Percentiles rank a stretch among this genome's conserved stretches.
phyloP scores from a whole-genome alignment of 352 stramenopile genomes.

The Aphanomyces invadans region DNA sequence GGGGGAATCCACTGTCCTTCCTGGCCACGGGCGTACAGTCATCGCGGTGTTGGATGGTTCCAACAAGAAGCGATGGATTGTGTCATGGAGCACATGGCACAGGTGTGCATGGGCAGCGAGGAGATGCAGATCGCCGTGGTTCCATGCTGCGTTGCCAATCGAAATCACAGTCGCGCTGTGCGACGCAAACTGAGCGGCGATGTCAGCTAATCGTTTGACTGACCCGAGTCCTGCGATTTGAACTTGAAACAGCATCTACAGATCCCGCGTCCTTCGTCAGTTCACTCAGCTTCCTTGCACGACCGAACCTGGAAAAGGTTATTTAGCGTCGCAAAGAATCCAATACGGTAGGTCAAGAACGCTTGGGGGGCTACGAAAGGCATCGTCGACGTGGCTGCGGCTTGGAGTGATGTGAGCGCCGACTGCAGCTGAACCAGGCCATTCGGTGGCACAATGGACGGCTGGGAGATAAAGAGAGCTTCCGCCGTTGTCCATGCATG shows the following conservation, averaged over 20 bases:
- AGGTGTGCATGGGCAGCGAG: not conserved
- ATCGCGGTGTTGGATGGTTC: not conserved
- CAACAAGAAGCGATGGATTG: not conserved
- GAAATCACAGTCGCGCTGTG: not conserved
- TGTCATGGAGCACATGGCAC: conserved; percentile 4
- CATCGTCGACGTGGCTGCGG: not conserved
- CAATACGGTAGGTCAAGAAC: not conserved
- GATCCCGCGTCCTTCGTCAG: too few species aligned
- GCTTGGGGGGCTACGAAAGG: not conserved
- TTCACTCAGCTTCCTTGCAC: not conserved
- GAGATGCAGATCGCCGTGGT: not conserved
- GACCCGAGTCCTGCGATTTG: not conserved
- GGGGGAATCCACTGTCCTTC: too few species aligned
- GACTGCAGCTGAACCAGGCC: not conserved
- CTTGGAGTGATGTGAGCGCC: not conserved
- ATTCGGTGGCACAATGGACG: not conserved
- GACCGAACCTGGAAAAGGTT: conserved; percentile 7
- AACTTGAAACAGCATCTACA: conserved; percentile 7
- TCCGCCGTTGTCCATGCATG: conserved; percentile 1
- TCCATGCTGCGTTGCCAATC: not conserved
- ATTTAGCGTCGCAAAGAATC: conserved; percentile 9
- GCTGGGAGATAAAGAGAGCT: not conserved
- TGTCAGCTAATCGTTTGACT: not conserved
- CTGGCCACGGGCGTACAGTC: too few species aligned
- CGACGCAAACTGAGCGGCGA: not conserved